A percentile compares a stretch with the other conserved stretches of the same genome.
Conservation (phyloP, 83 land plant species). For the Thuja plicata region DNA sequence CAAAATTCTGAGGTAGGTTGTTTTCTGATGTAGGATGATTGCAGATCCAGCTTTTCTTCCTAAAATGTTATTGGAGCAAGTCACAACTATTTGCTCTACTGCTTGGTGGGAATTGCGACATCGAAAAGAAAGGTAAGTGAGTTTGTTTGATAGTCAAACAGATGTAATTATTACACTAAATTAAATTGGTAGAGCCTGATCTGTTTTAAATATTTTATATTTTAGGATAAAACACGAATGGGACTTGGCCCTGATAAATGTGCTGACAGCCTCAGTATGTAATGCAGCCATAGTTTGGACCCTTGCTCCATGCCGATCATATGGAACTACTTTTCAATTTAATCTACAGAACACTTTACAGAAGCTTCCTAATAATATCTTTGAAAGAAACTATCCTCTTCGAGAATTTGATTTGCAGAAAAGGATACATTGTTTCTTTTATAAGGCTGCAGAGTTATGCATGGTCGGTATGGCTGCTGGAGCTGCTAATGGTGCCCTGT, state of each 20-base stretch:
- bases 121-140: constrained; percentile 75
- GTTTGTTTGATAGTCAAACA: background rate
- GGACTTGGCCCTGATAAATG: constrained; percentile 86
- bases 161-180: background rate
- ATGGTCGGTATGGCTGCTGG: constrained; percentile 72
- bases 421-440: constrained; percentile 76
- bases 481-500: constrained; percentile 68
- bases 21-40: constrained; percentile 73
- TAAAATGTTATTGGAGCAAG: constrained; percentile 69
- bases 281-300: constrained; percentile 91
- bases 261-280: constrained; percentile 81
- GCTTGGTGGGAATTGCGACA: constrained; percentile 82
- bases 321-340: constrained; percentile 83
- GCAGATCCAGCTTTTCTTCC: constrained; percentile 91
- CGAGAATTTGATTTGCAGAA: constrained; percentile 85
- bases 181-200: background rate
- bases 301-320: constrained; percentile 94
- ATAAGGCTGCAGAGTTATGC: constrained; percentile 79
- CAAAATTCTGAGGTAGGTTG: background rate
- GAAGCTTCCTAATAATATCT: constrained; percentile 93
- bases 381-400: constrained; percentile 89
- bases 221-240: constrained; percentile 90
- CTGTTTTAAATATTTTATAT: background rate
- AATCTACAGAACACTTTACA: constrained; percentile 87
- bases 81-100: constrained; percentile 66